phyloP scores from a whole-genome alignment of 2,329 filamentous ascomycete genomes.

The Aspergillus felis region DNA sequence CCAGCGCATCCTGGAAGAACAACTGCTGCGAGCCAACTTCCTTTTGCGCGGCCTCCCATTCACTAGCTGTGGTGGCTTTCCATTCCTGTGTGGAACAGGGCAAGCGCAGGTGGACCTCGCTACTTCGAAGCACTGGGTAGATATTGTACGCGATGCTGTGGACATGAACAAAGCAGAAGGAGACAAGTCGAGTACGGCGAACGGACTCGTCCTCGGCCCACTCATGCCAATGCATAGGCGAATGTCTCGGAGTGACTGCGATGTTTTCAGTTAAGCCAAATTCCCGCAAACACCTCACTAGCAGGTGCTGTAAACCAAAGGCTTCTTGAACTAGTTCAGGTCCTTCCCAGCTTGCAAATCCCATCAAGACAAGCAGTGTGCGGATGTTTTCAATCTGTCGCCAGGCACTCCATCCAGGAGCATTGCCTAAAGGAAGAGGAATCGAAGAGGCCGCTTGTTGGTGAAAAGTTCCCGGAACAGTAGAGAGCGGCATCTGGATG shows the following conservation, averaged over 20 bases:
- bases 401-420: constrained; percentile 13
- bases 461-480: constrained; percentile 12
- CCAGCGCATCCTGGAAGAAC: constrained; percentile 33
- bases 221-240: constrained; percentile 29
- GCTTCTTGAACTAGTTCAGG: constrained; percentile 30
- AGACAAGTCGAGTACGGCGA: constrained; percentile 34
- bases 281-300: constrained; percentile 29
- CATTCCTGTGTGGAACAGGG: constrained; percentile 38
- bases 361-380: constrained; percentile 29
- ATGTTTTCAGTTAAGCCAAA: constrained; percentile 25
- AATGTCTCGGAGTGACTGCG: constrained; percentile 18
- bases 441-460: constrained; percentile 8
- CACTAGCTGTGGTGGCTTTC: constrained; percentile 27
- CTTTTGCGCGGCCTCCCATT: constrained; percentile 30
- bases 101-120: constrained; percentile 34
- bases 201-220: constrained; percentile 36
- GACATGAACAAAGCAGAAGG: constrained; percentile 37
- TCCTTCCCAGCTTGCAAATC: constrained; percentile 31
- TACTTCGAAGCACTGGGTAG: constrained; percentile 34
- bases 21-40: constrained; percentile 26
- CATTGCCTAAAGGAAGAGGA: constrained; percentile 9
- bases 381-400: constrained; percentile 29
- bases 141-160: constrained; percentile 39
- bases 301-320: constrained; percentile 26
- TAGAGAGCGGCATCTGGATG: constrained; percentile 18